Evolutionary conservation across 108 stramenopile species (phyloP), one percentile per base, ranked within the genome.

Genomic region (Nannochloropsis gaditana): DNA sequence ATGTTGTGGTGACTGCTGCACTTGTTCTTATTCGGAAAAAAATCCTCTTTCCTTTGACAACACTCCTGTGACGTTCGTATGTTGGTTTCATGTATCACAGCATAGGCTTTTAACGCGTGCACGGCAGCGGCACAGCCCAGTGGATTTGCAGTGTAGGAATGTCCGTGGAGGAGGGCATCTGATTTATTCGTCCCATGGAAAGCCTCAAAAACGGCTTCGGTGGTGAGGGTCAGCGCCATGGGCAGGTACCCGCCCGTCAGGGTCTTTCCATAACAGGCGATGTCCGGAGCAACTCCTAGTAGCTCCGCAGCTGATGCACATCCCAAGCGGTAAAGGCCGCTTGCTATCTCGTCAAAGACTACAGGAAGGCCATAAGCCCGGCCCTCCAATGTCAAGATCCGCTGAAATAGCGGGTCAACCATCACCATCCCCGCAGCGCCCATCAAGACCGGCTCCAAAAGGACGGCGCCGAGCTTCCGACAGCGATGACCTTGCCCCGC

Each of bases 391-490:
- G 82, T 47, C 42, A 89, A 83, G n/a, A 88, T 44, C n/a, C 86
- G 45, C 88, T 90, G 89, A 45, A 88, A 90, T 31, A 90, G 89
- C 59, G 89, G 89, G 86, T 90, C 89, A 8, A 86, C 89, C 9
- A 90, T 45, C 11, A 83, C 15, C 88, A 90, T 89, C 41, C 88
- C 88, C 44, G 85, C 88, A 42, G 89, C 88, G 10, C 87, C 89
- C 83, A 90, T 83, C 41, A 90, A 82, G 15, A 90, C 42, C 11
- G 89, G 89, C 86, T 90, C 89, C 8, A 90, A 42, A 21, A 88
- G 45, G 21, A 89, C 45, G 41, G 85, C 86, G 11, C 87, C 89
- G 9, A 90, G 86, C 15, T 81, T 42, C n/a, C 83, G 41, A 82
- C 47, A 11, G 43, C 79, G 47, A 15, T 1, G 59, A 15, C 19